Evolutionary conservation across 225 moss, liverwort and hornwort genomes (phyloP), one percentile per base, ranked within the genome.

Genomic region (Polytrichum commune): DNA sequence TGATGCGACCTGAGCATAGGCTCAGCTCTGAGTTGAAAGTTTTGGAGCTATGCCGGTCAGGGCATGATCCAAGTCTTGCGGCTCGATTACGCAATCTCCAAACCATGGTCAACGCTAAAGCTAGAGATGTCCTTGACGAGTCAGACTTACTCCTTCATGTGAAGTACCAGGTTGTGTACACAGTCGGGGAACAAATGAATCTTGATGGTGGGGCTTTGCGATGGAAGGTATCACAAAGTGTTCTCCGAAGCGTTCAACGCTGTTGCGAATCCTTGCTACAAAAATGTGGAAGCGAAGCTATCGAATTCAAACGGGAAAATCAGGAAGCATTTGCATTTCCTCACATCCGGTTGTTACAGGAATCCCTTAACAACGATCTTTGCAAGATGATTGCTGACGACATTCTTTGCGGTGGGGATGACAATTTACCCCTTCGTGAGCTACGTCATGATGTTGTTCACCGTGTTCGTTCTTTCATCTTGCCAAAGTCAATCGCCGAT

Each of bases 141-240:
- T 85, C 81, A 0, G 81, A 85, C 24, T 65, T 78, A 81, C 29
- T 85, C 18, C 74, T 79, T 1, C 73, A 85, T 24, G 79, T 79
- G 61, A 82, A 82, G 74, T 85, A 82, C 56, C 85, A 85, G 16
- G 69, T 85, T 1, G 74, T 81, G 27, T 85, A 76, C 76, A 85
- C 85, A 22, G 24, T 82, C 73, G 85, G 10, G 66, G 27, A 85
- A 13, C 85, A 79, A 65, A 79, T 55, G 74, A 56, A 76, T 55
- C 38, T 79, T 32, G 85, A 72, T 5, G 81, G 85, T 73, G 27
- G 73, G 18, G 22, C 13, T 62, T 63, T 72, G 63, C 72, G 63
- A 16, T 72, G 72, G 63, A 63, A 62, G 63, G 72, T 72, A 9
- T 72, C 72, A 18, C 72, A 72, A 63, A 33, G 81, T 24, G 85